Conservation (phyloP, 805 yeast genomes). For the Sporopachydermia lactativora region DNA sequence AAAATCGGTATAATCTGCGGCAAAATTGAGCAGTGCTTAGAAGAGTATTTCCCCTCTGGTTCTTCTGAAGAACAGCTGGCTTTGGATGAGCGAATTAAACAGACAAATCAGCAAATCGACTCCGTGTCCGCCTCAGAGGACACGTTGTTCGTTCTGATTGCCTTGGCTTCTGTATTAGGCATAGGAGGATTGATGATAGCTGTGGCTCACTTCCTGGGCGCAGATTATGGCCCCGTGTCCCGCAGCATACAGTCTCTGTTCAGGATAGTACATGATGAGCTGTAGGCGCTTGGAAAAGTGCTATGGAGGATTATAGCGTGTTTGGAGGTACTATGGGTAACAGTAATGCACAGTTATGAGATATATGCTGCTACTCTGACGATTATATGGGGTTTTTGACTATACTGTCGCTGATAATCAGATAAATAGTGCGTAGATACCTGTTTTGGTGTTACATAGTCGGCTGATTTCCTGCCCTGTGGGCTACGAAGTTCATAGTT, state of each 20-base stretch:
- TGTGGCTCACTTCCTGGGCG: neutral
- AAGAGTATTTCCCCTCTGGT: conserved; percentile 44
- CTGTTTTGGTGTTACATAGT: no score
- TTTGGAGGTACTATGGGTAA: no score
- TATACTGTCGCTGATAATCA: no score
- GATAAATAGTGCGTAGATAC: no score
- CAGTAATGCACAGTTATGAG: no score
- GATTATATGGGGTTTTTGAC: no score
- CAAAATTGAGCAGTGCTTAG: conserved; percentile 79
- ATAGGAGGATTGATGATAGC: conserved; percentile 1
- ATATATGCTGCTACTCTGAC: no score
- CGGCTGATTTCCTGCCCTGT: no score
- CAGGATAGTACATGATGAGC: no score
- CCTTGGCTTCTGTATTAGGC: neutral
- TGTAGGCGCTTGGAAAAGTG: no score
- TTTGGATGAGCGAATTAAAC: neutral
- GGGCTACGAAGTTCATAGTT: conserved; percentile 21
- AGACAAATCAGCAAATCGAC: neutral
- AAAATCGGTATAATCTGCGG: conserved; percentile 77
- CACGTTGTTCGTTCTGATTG: neutral
- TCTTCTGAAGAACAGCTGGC: neutral
- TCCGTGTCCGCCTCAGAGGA: neutral
- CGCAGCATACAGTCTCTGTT: no score
- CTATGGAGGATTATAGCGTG: no score
- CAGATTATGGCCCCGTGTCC: neutral